These are phyloP conservation scores for Phytopythium sindhum DNA, from an alignment of 352 stramenopile genomes.

Conservation along the genomic window DNA sequence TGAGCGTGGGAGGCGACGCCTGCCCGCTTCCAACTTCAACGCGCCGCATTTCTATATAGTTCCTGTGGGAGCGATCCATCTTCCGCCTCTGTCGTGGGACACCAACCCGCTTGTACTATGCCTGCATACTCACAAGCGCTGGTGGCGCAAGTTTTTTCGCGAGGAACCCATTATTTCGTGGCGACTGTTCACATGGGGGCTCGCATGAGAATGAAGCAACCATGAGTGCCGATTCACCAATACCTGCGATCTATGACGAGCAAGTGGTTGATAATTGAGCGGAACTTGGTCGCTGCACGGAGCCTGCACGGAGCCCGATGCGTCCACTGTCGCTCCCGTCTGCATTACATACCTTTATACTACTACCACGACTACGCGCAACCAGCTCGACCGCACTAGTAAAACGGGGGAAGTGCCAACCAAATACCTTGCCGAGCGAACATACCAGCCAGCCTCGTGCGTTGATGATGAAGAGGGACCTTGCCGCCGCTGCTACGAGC, in stretches of 20 bases:
- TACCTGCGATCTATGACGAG: neutral
- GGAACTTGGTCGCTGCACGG: neutral
- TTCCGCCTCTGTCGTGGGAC: no score
- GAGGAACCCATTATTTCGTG: neutral
- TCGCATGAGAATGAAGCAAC: no score
- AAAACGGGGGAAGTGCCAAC: neutral
- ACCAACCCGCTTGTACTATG: no score
- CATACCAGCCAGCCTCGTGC: neutral
- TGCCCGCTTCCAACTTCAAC: neutral
- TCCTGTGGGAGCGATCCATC: no score
- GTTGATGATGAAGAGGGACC: neutral
- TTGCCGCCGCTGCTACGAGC: neutral
- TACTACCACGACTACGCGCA: neutral
- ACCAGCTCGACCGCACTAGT: neutral
- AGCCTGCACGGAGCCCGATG: neutral
- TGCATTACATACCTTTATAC: neutral
- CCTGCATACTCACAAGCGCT: no score
- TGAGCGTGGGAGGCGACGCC: neutral
- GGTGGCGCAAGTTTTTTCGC: neutral
- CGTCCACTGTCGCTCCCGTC: neutral
- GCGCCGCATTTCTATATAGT: neutral
- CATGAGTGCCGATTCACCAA: no score
- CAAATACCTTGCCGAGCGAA: neutral
- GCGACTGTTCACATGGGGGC: neutral
- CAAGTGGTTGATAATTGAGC: neutral